These are phyloP conservation scores for Linum lewisii DNA, from an alignment of 345 rosid species.

Conservation along the genomic window DNA sequence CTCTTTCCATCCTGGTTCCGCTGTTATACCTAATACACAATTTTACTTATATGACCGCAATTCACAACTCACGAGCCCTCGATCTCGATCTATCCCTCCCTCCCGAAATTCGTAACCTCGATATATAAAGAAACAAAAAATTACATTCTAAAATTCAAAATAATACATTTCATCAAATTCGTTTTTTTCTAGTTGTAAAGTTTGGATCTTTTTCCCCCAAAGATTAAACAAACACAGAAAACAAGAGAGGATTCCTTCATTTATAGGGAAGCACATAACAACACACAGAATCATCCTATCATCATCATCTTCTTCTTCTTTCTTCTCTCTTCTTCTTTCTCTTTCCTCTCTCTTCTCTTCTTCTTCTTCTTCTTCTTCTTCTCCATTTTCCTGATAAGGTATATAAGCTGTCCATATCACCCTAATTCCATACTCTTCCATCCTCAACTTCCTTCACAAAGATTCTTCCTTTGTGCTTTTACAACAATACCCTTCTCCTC, in stretches of 20 bases:
- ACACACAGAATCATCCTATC: conserved; percentile 22
- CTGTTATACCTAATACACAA: too few species aligned
- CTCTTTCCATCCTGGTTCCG: too few species aligned
- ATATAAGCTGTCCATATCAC: conserved; percentile 29
- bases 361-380: conserved; percentile 6
- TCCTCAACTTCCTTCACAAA: conserved; percentile 3
- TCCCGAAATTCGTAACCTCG: too few species aligned
- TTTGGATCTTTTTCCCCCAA: not conserved
- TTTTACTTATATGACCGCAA: too few species aligned
- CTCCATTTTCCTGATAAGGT: conserved; percentile 24
- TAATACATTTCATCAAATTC: too few species aligned
- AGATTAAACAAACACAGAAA: conserved; percentile 1
- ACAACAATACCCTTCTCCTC: conserved; percentile 1
- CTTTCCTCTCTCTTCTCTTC: conserved; percentile 5
- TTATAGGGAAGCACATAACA: conserved; percentile 24
- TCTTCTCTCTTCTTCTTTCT: conserved; percentile 2
- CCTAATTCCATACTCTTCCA: conserved; percentile 19
- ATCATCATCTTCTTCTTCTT: conserved; percentile 2
- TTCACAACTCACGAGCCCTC: too few species aligned
- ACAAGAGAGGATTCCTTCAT: conserved; percentile 18
- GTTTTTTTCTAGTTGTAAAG: not conserved
- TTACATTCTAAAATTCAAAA: too few species aligned
- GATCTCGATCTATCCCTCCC: too few species aligned
- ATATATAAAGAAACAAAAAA: too few species aligned
- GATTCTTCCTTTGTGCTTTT: conserved; percentile 5